These are phyloP conservation scores for Trametes cubensis DNA, from an alignment of 768 basidiomycete genomes.

Conservation along the genomic window DNA sequence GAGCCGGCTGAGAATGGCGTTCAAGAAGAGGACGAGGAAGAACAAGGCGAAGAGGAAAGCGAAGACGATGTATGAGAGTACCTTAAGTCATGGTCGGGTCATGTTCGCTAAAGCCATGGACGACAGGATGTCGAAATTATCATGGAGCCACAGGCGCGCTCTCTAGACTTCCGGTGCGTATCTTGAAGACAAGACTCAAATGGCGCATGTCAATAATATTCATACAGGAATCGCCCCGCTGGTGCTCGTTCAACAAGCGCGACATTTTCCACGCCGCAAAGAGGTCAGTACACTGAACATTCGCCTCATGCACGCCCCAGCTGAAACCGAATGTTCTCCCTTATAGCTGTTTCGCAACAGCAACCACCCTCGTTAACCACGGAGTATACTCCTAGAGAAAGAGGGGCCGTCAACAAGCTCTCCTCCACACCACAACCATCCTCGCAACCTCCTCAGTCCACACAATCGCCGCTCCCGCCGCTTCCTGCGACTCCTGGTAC, in stretches of 20 bases:
- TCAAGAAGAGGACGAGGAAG: constrained; percentile 45
- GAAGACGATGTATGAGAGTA: constrained; percentile 41
- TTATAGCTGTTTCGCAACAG: constrained; percentile 41
- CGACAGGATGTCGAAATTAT: constrained; percentile 87
- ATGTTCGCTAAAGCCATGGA: background rate
- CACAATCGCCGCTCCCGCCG: constrained; percentile 25
- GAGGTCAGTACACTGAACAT: constrained; percentile 32
- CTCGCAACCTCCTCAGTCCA: constrained; percentile 8
- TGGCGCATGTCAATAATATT: constrained; percentile 3
- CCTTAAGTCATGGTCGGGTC: background rate
- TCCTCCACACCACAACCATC: constrained; percentile 32
- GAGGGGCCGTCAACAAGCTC: constrained; percentile 50
- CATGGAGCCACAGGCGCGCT: constrained; percentile 75
- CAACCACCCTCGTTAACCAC: constrained; percentile 73
- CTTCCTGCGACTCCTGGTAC: constrained; percentile 28
- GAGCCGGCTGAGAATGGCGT: constrained; percentile 39
- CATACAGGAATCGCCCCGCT: constrained; percentile 27
- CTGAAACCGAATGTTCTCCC: background rate
- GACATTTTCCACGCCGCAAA: constrained; percentile 30
- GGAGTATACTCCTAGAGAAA: constrained; percentile 77
- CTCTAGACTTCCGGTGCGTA: constrained; percentile 72
- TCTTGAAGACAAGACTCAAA: background rate
- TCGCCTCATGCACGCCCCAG: background rate
- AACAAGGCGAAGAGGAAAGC: constrained; percentile 43
- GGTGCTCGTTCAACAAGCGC: constrained; percentile 36